Evolutionary conservation across 108 stramenopile genomes (phyloP), one percentile per base, ranked within the genome.

Genomic region (Schizochytrium sp.): DNA sequence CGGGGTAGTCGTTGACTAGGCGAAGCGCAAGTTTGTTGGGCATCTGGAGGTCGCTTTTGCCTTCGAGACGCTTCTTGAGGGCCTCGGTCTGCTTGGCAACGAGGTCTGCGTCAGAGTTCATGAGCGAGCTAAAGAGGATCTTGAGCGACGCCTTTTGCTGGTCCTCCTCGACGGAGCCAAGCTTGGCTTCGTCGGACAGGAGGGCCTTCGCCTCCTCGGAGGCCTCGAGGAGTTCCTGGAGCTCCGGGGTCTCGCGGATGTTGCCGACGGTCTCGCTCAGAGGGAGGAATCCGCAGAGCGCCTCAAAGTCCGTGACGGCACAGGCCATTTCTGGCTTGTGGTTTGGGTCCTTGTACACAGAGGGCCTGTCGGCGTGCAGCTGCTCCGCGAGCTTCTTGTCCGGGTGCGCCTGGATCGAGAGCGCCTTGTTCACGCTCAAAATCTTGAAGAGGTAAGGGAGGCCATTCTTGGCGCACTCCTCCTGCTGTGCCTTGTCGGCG

Each of bases 281-380:
- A 8, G 92, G 93, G 57, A 97, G 97, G 89, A 98, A 98, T n/a
- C 97, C 97, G 91, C 96, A 96, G 96, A 98, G 96, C 63, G 96
- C 98, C 90, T 97, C 96, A 87, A 99, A 98, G 72, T 92, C 92
- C n/a, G 97, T 97, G 58, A 99, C 88, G 4, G 98, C 98, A 87
- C 98, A 96, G 69, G 98, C 98, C 97, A 99, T 97, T 93, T 99
- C 99, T 0, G 99, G 99, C 90, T 99, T 99, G 94, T 99, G 99
- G 92, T 99, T 99, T 57, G 95, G 91, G 90, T 99, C 98, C 60
- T 95, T 96, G 92, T 99, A 99, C 12, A 93, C 89, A 18, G 94
- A 71, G 28, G 99, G 99, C 63, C 94, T 89, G 16, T 94, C 93
- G 25, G 89, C 87, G 87, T 98, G 94, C 29, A 99, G 91, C n/a